Evolutionary conservation across 2,329 filamentous ascomycete genomes (phyloP).

Genomic region (Curvularia spicifera): DNA sequence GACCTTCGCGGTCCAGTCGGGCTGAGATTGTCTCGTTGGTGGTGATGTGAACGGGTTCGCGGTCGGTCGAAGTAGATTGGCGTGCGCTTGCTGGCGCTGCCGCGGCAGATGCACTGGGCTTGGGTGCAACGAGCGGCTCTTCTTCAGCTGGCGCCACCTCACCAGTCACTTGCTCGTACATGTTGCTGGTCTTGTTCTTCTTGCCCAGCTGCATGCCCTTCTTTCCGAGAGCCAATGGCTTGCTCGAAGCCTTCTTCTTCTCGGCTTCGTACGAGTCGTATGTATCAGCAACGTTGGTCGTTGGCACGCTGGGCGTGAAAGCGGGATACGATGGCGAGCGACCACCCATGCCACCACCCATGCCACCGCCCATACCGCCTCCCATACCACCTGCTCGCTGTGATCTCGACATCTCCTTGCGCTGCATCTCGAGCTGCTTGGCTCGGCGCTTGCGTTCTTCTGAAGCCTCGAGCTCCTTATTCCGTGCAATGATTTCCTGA

Average conservation of each 20-base stretch:
- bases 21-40: constrained; percentile 90
- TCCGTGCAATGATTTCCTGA: constrained; percentile 75
- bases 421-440: constrained; percentile 98
- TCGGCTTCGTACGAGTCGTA: constrained; percentile 96
- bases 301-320: constrained; percentile 80
- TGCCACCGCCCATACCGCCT: constrained; percentile 38
- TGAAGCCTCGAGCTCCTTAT: constrained; percentile 97
- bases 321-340: constrained; percentile 85
- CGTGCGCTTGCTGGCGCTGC: constrained; percentile 62
- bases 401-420: constrained; percentile 88
- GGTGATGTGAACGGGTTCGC: constrained; percentile 85
- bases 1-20: constrained; percentile 85
- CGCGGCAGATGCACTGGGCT: constrained; percentile 58
- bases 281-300: constrained; percentile 72
- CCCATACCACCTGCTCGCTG: constrained; percentile 59
- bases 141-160: constrained; percentile 82
- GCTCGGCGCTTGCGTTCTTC: constrained; percentile 98
- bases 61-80: constrained; percentile 72
- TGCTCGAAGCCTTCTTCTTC: constrained; percentile 87
- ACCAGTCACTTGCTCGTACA: constrained; percentile 93
- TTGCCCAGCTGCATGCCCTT: constrained; percentile 99
- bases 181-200: constrained; percentile 96
- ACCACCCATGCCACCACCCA: constrained; percentile 59
- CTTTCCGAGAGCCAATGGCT: constrained; percentile 81
- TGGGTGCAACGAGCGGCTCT: constrained; percentile 75